Base-by-base conservation (phyloP, 2,329 filamentous ascomycete genomes). In the Plenodomus lindquistii region DNA sequence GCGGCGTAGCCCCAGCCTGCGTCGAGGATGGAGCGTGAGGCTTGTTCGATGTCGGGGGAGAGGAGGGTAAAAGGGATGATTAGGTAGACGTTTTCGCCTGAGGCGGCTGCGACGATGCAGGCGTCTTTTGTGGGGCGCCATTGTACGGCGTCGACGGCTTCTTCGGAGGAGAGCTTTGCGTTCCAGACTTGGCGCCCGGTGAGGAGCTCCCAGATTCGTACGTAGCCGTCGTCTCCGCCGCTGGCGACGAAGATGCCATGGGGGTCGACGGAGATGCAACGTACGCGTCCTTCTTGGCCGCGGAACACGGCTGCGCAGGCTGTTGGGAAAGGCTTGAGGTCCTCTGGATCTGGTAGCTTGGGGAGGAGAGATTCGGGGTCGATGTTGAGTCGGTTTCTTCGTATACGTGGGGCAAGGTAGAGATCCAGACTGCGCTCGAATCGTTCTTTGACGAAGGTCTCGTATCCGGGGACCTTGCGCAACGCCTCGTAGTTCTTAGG, bases 341-440 rank as follows among this genome's bases (percentile, higher is more conserved):
- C 93, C 63, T 96, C 90, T 0, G 94, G 93, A 50, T 88, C 89
- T 7, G 95, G 94, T 7, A 99, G 80, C 71, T 97, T 97, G 11
- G 94, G 93, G 29, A 99, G 81, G 42, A 99, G 79, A 31, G 91
- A 96, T 72, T 89, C 88, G 2, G 94, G 94, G 64, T 99, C 94
- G 66, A 99, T 97, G 75, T 97, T 96, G 66, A 99, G 84, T 73
- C 92, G 89, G 77, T 92, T 97, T 72, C 95, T 88, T 51, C 93
- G 85, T 47, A 99, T 85, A 66, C 94, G 83, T 39, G 95, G 94
- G 15, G 95, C 94, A 50, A 99, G 82, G 72, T 99, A 99, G 16
- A 99, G 81, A 74, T 99, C 95, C 60, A 99, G 78, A 71, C 91
- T 97, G 57, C 95, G 83, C 73, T 99, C 92, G 63, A 99, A 99